Evolutionary conservation across 1,284 basidiomycete species (phyloP).

Genomic region (Irpex sp.): DNA sequence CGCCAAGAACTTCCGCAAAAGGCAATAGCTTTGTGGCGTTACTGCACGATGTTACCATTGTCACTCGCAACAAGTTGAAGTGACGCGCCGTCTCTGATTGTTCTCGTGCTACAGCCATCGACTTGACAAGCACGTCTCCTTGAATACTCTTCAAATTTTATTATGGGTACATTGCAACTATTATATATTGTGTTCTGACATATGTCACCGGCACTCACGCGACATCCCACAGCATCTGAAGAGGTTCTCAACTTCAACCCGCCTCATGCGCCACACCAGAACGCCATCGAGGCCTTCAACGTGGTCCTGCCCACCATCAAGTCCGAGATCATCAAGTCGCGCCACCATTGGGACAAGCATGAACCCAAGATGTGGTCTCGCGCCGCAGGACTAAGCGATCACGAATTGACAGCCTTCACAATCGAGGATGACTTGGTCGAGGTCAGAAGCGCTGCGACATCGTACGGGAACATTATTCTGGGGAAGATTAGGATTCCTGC

Average conservation of each 20-base stretch:
- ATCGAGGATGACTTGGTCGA: slow-evolving; percentile 55
- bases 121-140: too few species aligned
- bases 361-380: slow-evolving; percentile 73
- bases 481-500: slow-evolving; percentile 74
- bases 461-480: slow-evolving; percentile 70
- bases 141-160: too few species aligned
- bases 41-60: background rate
- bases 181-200: background rate
- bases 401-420: slow-evolving; percentile 48
- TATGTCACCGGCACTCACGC: slow-evolving; percentile 6
- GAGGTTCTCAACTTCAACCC: slow-evolving; percentile 55
- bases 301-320: slow-evolving; percentile 53
- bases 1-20: background rate
- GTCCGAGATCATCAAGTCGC: slow-evolving; percentile 57
- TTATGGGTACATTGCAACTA: too few species aligned
- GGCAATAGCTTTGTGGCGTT: background rate
- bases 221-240: slow-evolving; percentile 42
- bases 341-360: slow-evolving; percentile 67
- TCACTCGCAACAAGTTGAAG: too few species aligned
- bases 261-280: slow-evolving; percentile 52
- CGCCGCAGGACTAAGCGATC: slow-evolving; percentile 48
- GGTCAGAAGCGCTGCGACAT: slow-evolving; percentile 43
- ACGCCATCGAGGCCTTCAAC: slow-evolving; percentile 63
- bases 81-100: too few species aligned
- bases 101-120: too few species aligned